A percentile compares a stretch with the other conserved stretches of the same genome.
These are phyloP conservation scores for Annulohypoxylon truncatum DNA, from an alignment of 2,329 filamentous ascomycete genomes.

Conservation along the genomic window DNA sequence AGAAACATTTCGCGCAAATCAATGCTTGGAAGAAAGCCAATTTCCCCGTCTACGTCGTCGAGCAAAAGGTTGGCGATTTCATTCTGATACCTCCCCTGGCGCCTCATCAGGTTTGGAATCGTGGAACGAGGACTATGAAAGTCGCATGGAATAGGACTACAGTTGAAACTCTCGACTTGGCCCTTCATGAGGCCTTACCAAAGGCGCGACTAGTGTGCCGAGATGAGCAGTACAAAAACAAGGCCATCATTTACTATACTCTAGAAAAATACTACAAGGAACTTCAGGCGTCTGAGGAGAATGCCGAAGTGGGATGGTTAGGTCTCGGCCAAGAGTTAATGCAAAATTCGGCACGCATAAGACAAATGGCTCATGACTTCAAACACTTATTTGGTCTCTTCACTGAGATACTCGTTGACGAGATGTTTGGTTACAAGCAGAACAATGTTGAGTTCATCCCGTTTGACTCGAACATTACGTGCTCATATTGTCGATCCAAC, in stretches of 20 bases:
- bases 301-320: constrained; percentile 59
- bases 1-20: constrained; percentile 95
- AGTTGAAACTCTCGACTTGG: constrained; percentile 88
- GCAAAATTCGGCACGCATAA: constrained; percentile 62
- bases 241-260: constrained; percentile 91
- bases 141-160: constrained; percentile 98
- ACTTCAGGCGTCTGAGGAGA: constrained; percentile 65
- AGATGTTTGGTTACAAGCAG: constrained; percentile 82
- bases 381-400: constrained; percentile 82
- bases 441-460: constrained; percentile 78
- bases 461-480: constrained; percentile 92
- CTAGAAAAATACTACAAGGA: constrained; percentile 80
- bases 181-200: constrained; percentile 86
- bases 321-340: constrained; percentile 59
- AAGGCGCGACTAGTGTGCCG: constrained; percentile 91
- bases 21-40: constrained; percentile 96
- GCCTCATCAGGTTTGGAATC: constrained; percentile 98
- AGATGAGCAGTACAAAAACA: constrained; percentile 99
- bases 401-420: constrained; percentile 81
- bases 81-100: constrained; percentile 95
- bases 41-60: constrained; percentile 91
- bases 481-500: constrained; percentile 94
- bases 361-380: constrained; percentile 85
- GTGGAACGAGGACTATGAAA: constrained; percentile 95
- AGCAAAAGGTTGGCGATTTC: constrained; percentile 90